These are phyloP conservation scores for Calocybe gambosa DNA, from an alignment of 1,284 basidiomycete species.

Conservation along the genomic window DNA sequence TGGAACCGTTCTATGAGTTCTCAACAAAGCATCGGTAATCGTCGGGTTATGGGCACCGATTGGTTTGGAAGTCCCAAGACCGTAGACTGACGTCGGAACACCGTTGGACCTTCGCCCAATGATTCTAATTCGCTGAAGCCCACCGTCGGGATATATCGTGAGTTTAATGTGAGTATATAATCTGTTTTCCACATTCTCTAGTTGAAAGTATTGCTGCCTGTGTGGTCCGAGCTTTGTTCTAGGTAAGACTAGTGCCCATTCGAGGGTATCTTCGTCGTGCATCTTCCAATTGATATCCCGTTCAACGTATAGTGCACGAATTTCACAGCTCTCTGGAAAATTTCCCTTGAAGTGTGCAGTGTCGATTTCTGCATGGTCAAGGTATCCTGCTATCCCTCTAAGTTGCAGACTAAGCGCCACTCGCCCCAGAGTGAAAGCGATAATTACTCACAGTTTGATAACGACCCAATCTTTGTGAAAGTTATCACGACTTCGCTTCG, in stretches of 20 bases:
- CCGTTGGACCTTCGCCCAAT: conserved; percentile 51
- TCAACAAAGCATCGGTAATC: not conserved
- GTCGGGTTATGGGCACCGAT: not conserved
- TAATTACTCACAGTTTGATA: conserved; percentile 69
- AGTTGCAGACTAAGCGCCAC: conserved; percentile 3
- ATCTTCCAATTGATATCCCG: conserved; percentile 38
- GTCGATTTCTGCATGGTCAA: conserved; percentile 85
- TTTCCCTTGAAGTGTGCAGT: conserved; percentile 97
- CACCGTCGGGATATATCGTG: conserved; percentile 93
- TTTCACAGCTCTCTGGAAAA: conserved; percentile 85
- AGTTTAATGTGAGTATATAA: conserved; percentile 82
- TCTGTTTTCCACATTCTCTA: conserved; percentile 55
- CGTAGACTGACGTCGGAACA: not conserved
- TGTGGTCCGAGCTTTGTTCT: conserved; percentile 85
- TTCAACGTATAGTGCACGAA: conserved; percentile 58
- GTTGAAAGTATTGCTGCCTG: conserved; percentile 83
- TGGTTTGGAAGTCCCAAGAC: not conserved
- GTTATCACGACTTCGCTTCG: conserved; percentile 76
- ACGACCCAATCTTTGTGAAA: conserved; percentile 90
- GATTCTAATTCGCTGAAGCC: conserved; percentile 87
- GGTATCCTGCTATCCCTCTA: conserved; percentile 63
- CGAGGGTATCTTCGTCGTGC: conserved; percentile 33
- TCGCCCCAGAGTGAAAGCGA: not conserved
- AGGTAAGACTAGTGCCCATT: conserved; percentile 76
- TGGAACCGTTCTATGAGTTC: conserved; percentile 33